Conservation (phyloP, 176 grass and related monocot genomes). For the Oryza glumipatula region DNA sequence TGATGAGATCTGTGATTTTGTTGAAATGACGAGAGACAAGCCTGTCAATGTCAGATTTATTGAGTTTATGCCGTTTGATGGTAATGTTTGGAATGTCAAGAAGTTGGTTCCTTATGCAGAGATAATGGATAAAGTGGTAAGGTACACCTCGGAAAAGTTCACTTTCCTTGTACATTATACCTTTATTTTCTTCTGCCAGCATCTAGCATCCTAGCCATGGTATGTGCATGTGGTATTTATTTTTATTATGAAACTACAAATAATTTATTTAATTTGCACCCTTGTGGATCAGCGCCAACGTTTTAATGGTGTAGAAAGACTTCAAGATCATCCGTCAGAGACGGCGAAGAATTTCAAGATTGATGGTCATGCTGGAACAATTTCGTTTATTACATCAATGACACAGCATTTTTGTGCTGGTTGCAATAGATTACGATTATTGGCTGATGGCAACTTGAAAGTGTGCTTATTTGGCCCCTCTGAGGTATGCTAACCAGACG, state of each 20-base stretch:
- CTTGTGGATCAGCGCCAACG: slow-evolving; percentile 54
- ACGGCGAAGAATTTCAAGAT: slow-evolving; percentile 97
- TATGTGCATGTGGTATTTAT: slow-evolving; percentile 1
- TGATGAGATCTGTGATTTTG: slow-evolving; percentile 94
- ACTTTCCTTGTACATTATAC: not conserved
- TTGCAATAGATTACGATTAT: slow-evolving; percentile 85
- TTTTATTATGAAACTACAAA: slow-evolving; percentile 19
- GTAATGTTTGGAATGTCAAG: slow-evolving; percentile 98
- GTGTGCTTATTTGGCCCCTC: slow-evolving; percentile 96
- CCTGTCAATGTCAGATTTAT: slow-evolving; percentile 95
- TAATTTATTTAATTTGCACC: slow-evolving; percentile 24
- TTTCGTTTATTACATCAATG: slow-evolving; percentile 99
- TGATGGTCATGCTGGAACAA: slow-evolving; percentile 75
- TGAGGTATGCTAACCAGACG: slow-evolving; percentile 59
- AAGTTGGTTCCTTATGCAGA: slow-evolving; percentile 94
- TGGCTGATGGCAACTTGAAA: slow-evolving; percentile 98
- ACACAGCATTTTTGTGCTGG: slow-evolving; percentile 96
- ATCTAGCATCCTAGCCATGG: not conserved
- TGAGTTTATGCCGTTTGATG: slow-evolving; percentile 99
- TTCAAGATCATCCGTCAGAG: slow-evolving; percentile 84
- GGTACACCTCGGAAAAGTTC: slow-evolving; percentile 54
- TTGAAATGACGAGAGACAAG: slow-evolving; percentile 81
- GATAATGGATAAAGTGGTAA: slow-evolving; percentile 96
- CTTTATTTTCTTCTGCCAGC: not conserved
- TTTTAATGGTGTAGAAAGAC: slow-evolving; percentile 78